Conservation (phyloP, 2,329 filamentous ascomycete genomes). For the Ilyonectria robusta region DNA sequence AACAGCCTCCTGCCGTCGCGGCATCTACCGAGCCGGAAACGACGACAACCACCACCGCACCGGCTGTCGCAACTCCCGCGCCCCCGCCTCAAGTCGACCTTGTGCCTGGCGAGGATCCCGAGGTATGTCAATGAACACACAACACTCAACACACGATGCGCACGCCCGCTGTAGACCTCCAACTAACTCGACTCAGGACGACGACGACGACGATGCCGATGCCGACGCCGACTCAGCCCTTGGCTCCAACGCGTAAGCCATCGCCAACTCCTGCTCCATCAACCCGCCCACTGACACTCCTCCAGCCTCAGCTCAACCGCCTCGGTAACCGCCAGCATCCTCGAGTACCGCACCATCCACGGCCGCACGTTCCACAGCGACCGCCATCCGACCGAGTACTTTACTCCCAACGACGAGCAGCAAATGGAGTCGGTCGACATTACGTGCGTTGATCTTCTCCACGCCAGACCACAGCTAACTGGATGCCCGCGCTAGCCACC, state of each 20-base stretch:
- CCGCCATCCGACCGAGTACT: slow-evolving; percentile 34
- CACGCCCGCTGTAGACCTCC: neutral
- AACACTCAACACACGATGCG: neutral
- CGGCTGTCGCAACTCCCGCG: slow-evolving; percentile 13
- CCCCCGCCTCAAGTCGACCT: slow-evolving; percentile 38
- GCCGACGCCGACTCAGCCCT: slow-evolving; percentile 42
- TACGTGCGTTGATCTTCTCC: slow-evolving; percentile 17
- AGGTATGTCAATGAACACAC: slow-evolving; percentile 15
- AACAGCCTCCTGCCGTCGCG: slow-evolving; percentile 2
- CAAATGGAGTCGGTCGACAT: slow-evolving; percentile 31
- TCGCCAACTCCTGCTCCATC: neutral
- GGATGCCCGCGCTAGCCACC: slow-evolving; percentile 13
- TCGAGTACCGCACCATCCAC: slow-evolving; percentile 33
- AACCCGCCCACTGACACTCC: neutral
- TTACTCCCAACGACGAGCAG: slow-evolving; percentile 31
- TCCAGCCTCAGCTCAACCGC: slow-evolving; percentile 26
- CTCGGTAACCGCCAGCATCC: slow-evolving; percentile 29
- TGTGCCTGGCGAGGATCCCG: slow-evolving; percentile 39
- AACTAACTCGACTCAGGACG: slow-evolving; percentile 3
- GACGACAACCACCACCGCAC: neutral
- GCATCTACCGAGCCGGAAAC: slow-evolving; percentile 5
- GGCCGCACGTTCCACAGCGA: slow-evolving; percentile 32
- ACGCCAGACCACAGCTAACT: neutral
- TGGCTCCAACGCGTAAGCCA: slow-evolving; percentile 40
- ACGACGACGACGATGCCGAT: slow-evolving; percentile 34